Base-by-base conservation (phyloP, 805 yeast species). In the Spathaspora sp. region DNA sequence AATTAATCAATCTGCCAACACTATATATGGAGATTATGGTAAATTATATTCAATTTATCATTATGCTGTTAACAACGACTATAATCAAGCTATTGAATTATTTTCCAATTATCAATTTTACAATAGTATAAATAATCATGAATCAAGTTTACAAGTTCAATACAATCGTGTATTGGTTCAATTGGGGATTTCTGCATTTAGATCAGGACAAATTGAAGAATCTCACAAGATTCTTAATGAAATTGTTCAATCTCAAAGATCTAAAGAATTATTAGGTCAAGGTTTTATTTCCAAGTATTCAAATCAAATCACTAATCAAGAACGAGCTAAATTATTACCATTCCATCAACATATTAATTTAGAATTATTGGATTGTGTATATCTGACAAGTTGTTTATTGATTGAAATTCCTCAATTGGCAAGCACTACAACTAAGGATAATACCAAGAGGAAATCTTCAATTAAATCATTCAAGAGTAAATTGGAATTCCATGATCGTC, bases 291-390 rank as follows among this genome's bases (percentile, higher is more conserved):
- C 86, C 67, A 86, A 91, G 71, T 85, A 80, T 67, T 76, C 80
- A 50, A 81, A 79, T 61, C 73, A 75, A 66, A 75, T 78, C 16
- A 67, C 83, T 23, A 70, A 78, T 45, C 81, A 79, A 55, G 96
- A 87, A 64, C 82, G 78, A 62, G 93, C 86, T 72, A 85, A 92
- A 67, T 81, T 91, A 67, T 78, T 94, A 67, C 99, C 99, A 53
- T 94, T 87, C 86, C 99, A 94, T 75, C 91, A 90, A 88, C 99
- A 94, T 74, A 93, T 94, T 70, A 94, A 94, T 73, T 77, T 93
- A 61, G 98, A 96, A 77, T 82, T 94, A 63, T 80, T 94, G 58
- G 99, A 94, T 73, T 87, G 96, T 67, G 96, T 89, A 46, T 93
- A 87, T 79, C 82, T 91, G 77, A 94, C 98, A 11, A 79, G 89